A percentile compares a stretch with the other conserved stretches of the same genome.
phyloP scores from a whole-genome alignment of 768 basidiomycete genomes.

The Trametes meyenii region DNA sequence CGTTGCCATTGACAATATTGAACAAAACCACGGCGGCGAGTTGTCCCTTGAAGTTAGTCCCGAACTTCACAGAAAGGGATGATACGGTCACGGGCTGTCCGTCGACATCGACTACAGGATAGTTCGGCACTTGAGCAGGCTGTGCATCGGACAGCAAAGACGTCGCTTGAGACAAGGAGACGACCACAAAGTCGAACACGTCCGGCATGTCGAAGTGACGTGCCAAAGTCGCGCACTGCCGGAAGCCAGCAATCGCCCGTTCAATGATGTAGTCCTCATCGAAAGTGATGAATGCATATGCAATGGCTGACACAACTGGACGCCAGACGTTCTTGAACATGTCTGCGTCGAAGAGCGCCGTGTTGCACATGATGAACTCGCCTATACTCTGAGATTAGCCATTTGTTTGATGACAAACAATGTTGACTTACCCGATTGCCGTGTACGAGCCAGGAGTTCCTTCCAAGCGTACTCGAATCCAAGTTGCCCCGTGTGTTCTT shows the following conservation, averaged over 20 bases:
- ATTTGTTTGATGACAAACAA: neutral
- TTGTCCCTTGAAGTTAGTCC: constrained; percentile 93
- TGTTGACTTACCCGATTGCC: constrained; percentile 65
- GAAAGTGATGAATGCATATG: constrained; percentile 93
- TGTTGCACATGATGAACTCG: constrained; percentile 76
- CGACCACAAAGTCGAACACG: constrained; percentile 95
- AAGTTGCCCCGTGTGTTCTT: constrained; percentile 94
- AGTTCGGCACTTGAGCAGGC: constrained; percentile 74
- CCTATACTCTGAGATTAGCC: constrained; percentile 39
- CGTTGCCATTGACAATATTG: constrained; percentile 96
- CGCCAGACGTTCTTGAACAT: constrained; percentile 97
- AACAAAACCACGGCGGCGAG: constrained; percentile 96
- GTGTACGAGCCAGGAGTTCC: constrained; percentile 81
- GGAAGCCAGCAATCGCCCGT: constrained; percentile 92
- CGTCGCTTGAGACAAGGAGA: constrained; percentile 91
- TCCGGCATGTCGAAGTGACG: constrained; percentile 88
- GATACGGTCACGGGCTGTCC: constrained; percentile 90
- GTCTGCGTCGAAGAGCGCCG: constrained; percentile 79
- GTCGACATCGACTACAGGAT: constrained; percentile 89
- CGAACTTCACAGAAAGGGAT: constrained; percentile 89
- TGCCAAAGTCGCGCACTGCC: constrained; percentile 93
- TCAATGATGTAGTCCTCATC: constrained; percentile 98
- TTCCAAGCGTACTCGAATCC: constrained; percentile 99
- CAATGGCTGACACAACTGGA: constrained; percentile 90
- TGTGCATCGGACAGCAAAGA: constrained; percentile 78